Conservation (phyloP, 1,284 basidiomycete species). For the Fomitopsis pinicola region DNA sequence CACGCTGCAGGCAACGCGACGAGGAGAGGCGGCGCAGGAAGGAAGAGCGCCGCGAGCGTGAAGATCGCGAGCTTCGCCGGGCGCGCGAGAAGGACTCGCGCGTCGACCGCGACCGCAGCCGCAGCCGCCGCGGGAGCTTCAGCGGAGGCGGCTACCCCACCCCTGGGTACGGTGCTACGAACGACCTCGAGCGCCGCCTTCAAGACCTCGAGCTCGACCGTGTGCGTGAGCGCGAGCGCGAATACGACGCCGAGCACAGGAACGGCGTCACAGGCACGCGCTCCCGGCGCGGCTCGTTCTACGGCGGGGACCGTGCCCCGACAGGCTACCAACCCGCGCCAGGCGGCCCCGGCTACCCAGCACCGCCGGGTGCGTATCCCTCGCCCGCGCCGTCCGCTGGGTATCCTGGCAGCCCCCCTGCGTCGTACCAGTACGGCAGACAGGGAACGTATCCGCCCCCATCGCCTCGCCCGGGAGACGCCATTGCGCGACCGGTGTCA, state of each 20-base stretch:
- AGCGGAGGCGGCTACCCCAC: constrained; percentile 12
- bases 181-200: constrained; percentile 30
- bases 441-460: constrained; percentile 15
- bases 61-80: constrained; percentile 49
- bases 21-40: constrained; percentile 53
- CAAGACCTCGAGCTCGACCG: constrained; percentile 26
- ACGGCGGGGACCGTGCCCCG: constrained; percentile 18
- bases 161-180: constrained; percentile 18
- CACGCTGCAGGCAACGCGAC: constrained; percentile 43
- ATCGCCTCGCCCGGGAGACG: constrained; percentile 18
- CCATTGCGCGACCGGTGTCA: constrained; percentile 21
- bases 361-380: constrained; percentile 12
- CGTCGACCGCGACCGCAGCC: constrained; percentile 21
- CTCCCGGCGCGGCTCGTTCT: constrained; percentile 23
- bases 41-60: constrained; percentile 40
- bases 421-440: constrained; percentile 16
- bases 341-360: constrained; percentile 10
- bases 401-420: constrained; percentile 12
- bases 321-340: constrained; percentile 19
- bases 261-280: constrained; percentile 13
- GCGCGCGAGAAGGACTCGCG: constrained; percentile 51
- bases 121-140: constrained; percentile 16
- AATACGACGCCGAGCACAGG: constrained; percentile 21
- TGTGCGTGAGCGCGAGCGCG: constrained; percentile 23
- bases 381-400: background rate